Conservation (phyloP, 805 yeast genomes). For the Candida lessepsii region DNA sequence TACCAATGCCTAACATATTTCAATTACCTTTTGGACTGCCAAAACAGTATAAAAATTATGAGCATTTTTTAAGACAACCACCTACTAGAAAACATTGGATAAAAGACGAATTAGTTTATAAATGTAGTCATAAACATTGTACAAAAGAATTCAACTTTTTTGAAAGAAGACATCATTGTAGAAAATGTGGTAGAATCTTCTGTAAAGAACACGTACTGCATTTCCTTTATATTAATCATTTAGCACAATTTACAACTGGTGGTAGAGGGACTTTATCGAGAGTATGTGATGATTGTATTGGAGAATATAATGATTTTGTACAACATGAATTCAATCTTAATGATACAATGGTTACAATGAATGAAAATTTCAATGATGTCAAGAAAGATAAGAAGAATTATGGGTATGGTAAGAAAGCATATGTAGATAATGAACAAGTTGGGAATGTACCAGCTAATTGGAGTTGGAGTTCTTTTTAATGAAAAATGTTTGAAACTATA, state of each 20-base stretch:
- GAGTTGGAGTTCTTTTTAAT: constrained; percentile 75
- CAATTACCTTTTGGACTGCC: constrained; percentile 14
- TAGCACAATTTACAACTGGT: constrained; percentile 66
- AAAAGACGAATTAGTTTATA: constrained; percentile 61
- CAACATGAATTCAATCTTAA: constrained; percentile 36
- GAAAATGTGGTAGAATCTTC: constrained; percentile 80
- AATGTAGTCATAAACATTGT: constrained; percentile 62
- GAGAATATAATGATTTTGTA: constrained; percentile 55
- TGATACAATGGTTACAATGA: constrained; percentile 1
- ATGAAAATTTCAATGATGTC: not conserved
- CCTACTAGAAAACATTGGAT: constrained; percentile 72
- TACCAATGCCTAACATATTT: constrained; percentile 10
- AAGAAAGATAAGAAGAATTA: constrained; percentile 1
- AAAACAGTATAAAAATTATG: constrained; percentile 21
- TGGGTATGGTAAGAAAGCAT: constrained; percentile 3
- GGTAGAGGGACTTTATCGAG: constrained; percentile 65
- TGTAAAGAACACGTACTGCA: constrained; percentile 68
- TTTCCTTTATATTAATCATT: constrained; percentile 51
- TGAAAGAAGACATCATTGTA: constrained; percentile 80
- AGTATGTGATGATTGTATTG: constrained; percentile 67
- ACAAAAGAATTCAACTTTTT: constrained; percentile 66
- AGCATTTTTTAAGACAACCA: constrained; percentile 30
- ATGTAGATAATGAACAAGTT: constrained; percentile 30
- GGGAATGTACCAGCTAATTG: constrained; percentile 70
- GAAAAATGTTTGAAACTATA: too few species aligned